These are phyloP conservation scores for Cladosporium sp. DNA, from an alignment of 2,329 filamentous ascomycete genomes.

Conservation along the genomic window DNA sequence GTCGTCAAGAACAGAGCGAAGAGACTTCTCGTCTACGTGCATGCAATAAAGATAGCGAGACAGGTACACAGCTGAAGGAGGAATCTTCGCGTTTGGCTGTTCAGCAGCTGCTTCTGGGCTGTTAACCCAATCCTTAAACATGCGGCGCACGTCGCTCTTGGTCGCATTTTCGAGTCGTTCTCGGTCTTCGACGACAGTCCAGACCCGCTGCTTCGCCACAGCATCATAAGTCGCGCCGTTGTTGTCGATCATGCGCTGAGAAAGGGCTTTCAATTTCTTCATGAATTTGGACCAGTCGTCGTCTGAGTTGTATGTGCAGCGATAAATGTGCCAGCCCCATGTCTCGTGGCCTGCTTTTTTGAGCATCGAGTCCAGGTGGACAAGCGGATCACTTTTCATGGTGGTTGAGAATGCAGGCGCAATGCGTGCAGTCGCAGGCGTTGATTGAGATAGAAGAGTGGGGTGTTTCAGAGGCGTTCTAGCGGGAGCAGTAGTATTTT, in stretches of 20 bases:
- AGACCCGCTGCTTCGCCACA: background rate
- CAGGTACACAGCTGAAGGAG: background rate
- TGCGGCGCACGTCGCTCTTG: background rate
- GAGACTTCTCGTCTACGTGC: background rate
- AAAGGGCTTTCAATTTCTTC: background rate
- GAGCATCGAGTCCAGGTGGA: no score
- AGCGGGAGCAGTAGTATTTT: no score
- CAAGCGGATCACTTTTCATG: no score
- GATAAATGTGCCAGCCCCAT: constrained; percentile 25
- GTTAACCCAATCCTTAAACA: background rate
- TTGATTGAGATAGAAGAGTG: no score
- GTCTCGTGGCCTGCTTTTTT: constrained; percentile 15
- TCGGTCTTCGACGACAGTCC: background rate
- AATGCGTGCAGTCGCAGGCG: no score
- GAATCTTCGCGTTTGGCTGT: background rate
- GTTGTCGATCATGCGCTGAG: background rate
- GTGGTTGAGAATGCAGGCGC: no score
- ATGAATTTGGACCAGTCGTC: constrained; percentile 20
- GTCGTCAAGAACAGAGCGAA: background rate
- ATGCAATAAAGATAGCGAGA: background rate
- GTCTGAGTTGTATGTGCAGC: constrained; percentile 22
- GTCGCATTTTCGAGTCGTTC: background rate
- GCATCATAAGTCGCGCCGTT: background rate
- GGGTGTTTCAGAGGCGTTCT: no score
- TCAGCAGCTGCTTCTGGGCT: background rate